These are phyloP conservation scores for Avena sativa DNA, from an alignment of 176 grass and related monocot genomes.

Conservation along the genomic window DNA sequence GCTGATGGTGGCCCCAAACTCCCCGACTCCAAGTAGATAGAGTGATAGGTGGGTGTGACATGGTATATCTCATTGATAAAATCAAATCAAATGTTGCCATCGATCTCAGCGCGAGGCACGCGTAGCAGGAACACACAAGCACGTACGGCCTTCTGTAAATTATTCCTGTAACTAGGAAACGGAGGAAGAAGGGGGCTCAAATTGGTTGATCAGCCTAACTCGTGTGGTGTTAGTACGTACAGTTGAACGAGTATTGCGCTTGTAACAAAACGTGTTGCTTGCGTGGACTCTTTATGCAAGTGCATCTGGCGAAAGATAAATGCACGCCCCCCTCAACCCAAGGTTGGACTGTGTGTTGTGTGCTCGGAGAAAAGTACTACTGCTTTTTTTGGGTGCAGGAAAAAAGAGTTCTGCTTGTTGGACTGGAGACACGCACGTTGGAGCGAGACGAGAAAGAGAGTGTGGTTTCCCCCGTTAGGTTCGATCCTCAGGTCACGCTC, in stretches of 20 bases:
- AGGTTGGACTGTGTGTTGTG: no score
- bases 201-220: background rate
- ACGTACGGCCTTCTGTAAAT: background rate
- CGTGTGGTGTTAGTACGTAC: background rate
- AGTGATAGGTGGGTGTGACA: background rate
- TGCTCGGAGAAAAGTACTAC: no score
- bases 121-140: background rate
- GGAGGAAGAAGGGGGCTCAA: background rate
- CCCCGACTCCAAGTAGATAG: constrained; percentile 14
- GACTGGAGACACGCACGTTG: no score
- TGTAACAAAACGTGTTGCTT: background rate
- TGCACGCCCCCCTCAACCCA: background rate
- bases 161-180: background rate
- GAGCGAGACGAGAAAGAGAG: no score
- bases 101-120: background rate
- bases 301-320: background rate
- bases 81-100: background rate
- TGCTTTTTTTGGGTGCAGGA: no score
- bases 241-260: no score
- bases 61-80: background rate
- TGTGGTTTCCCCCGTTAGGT: no score
- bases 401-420: no score
- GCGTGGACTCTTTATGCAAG: no score
- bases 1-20: constrained; percentile 54
- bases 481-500: no score